Conservation (phyloP, 208 protist genomes). For the Sergeia podlipaevii region DNA sequence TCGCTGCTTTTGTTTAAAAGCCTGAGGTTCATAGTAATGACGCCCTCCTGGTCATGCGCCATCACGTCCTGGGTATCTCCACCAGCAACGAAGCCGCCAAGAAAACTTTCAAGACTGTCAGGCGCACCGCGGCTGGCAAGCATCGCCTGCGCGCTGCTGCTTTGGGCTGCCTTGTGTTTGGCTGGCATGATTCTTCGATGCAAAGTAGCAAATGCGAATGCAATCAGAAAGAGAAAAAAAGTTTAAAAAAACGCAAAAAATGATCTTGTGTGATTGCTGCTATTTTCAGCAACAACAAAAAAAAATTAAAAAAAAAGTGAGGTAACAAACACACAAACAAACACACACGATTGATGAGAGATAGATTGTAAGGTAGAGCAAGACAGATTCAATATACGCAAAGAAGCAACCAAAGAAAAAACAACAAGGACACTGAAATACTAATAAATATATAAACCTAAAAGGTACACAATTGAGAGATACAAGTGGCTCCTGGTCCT, state of each 20-base stretch:
- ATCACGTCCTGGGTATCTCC: conserved; percentile 9
- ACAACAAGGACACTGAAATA: too few relatives aligned
- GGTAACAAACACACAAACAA: too few relatives aligned
- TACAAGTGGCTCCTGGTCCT: too few relatives aligned
- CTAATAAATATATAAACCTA: too few relatives aligned
- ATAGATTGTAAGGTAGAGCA: too few relatives aligned
- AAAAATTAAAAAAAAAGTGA: conserved; percentile 1
- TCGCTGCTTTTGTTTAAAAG: conserved; percentile 81
- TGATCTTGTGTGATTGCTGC: too few relatives aligned
- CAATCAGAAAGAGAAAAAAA: too few relatives aligned
- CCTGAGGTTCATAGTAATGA: conserved; percentile 58
- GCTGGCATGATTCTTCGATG: conserved; percentile 14
- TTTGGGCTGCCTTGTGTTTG: conserved; percentile 47
- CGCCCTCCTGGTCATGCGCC: conserved; percentile 27
- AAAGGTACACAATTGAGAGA: too few relatives aligned
- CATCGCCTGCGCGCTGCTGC: conserved; percentile 51
- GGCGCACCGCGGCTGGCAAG: conserved; percentile 41
- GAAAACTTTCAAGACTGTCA: conserved; percentile 59
- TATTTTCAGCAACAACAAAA: conserved; percentile 8
- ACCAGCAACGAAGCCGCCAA: conserved; percentile 44
- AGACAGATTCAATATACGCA: too few relatives aligned
- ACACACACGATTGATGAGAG: too few relatives aligned
- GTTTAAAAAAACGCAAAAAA: too few relatives aligned
- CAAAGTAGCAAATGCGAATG: not conserved
- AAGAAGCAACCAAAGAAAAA: too few relatives aligned